Evolutionary conservation across 2,329 filamentous ascomycete genomes (phyloP).

Genomic region (Ambrosiella cleistominuta): DNA sequence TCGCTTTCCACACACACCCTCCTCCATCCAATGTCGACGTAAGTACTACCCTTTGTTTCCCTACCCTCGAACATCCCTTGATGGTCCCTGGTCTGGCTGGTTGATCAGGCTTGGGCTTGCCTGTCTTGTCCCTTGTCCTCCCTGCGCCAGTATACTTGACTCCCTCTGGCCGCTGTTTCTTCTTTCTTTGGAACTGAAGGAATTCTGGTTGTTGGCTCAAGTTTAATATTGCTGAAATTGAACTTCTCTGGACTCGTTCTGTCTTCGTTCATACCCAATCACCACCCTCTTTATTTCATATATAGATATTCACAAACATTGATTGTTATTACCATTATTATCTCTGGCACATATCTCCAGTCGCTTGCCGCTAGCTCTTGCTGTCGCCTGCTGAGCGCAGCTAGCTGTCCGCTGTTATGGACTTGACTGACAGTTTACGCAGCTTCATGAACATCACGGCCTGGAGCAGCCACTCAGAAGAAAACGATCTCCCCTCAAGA

Average conservation of each 20-base stretch:
- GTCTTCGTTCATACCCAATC: neutral
- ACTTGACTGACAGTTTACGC: slow-evolving; percentile 12
- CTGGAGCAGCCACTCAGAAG: slow-evolving; percentile 29
- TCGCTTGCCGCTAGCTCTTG: neutral
- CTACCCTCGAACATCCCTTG: neutral
- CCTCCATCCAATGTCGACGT: slow-evolving; percentile 2
- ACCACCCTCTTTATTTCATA: neutral
- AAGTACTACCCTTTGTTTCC: neutral
- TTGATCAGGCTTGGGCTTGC: neutral
- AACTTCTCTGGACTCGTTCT: neutral
- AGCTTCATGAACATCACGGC: slow-evolving; percentile 38
- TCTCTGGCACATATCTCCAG: neutral
- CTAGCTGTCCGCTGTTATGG: slow-evolving; percentile 1
- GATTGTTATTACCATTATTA: neutral
- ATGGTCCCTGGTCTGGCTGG: neutral
- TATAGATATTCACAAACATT: neutral
- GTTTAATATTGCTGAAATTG: neutral
- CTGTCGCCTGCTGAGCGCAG: neutral
- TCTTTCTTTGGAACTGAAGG: neutral
- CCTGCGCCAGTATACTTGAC: neutral
- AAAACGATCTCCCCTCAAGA: slow-evolving; percentile 9
- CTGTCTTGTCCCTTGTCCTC: neutral
- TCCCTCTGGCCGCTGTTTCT: neutral
- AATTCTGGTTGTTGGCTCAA: too few species aligned
- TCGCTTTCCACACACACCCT: neutral